These are phyloP conservation scores for Blastobotrys aristatus DNA, from an alignment of 1,139 yeast genomes.

Conservation along the genomic window DNA sequence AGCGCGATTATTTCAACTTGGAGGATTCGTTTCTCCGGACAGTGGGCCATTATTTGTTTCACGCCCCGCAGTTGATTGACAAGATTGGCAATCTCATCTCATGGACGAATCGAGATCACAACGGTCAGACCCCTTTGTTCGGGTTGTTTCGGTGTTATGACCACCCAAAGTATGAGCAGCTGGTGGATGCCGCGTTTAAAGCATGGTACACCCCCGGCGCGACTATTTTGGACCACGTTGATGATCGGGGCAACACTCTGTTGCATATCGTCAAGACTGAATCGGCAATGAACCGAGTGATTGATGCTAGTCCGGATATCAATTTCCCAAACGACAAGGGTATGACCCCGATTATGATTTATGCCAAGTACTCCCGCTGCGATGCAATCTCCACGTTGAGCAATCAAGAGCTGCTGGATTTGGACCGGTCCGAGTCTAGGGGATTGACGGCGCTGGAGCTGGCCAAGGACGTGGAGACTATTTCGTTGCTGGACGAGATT, in stretches of 20 bases:
- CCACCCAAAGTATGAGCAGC: slow-evolving; percentile 52
- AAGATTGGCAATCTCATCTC: slow-evolving; percentile 53
- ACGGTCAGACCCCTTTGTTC: slow-evolving; percentile 76
- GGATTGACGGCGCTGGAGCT: slow-evolving; percentile 49
- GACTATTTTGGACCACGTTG: slow-evolving; percentile 53
- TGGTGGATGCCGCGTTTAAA: slow-evolving; percentile 47
- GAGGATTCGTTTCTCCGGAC: slow-evolving; percentile 51
- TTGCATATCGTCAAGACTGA: slow-evolving; percentile 60
- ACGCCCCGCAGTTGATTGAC: slow-evolving; percentile 49
- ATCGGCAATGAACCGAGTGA: slow-evolving; percentile 40
- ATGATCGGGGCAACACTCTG: slow-evolving; percentile 66
- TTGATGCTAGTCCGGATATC: slow-evolving; percentile 44
- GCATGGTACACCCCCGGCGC: slow-evolving; percentile 34
- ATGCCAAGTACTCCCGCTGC: slow-evolving; percentile 62
- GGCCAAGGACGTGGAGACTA: slow-evolving; percentile 43
- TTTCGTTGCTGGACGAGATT: slow-evolving; percentile 40
- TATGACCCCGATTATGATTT: slow-evolving; percentile 66
- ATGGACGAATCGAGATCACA: slow-evolving; percentile 67
- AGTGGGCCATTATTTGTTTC: slow-evolving; percentile 70
- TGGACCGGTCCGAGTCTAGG: slow-evolving; percentile 26
- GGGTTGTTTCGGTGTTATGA: slow-evolving; percentile 78
- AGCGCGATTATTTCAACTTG: slow-evolving; percentile 44
- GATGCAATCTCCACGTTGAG: slow-evolving; percentile 47
- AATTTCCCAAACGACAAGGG: slow-evolving; percentile 58
- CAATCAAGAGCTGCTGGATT: slow-evolving; percentile 28